Conservation (phyloP, 1,284 basidiomycete genomes). For the Psilocybe mexicana region DNA sequence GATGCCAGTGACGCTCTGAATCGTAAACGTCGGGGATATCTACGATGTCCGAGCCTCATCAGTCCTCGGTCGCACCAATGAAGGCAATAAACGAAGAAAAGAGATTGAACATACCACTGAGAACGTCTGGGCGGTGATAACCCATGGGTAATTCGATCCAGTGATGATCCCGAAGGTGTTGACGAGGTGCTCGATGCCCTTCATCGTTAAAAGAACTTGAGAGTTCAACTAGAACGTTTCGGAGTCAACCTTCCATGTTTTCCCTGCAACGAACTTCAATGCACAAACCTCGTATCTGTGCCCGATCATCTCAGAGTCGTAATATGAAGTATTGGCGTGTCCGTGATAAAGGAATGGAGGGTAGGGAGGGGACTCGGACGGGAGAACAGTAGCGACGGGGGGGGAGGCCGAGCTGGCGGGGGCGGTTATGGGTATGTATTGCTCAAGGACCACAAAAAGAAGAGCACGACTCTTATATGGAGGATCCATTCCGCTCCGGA, state of each 20-base stretch:
- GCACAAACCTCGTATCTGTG: slow-evolving; percentile 17
- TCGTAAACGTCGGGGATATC: slow-evolving; percentile 18
- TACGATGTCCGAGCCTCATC: neutral
- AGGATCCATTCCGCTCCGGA: no score
- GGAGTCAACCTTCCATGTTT: no score
- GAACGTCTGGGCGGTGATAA: slow-evolving; percentile 13
- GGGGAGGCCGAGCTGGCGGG: no score
- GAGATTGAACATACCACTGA: slow-evolving; percentile 12
- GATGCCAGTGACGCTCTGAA: slow-evolving; percentile 17
- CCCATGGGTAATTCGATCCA: slow-evolving; percentile 17
- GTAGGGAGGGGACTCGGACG: no score
- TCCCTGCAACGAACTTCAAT: no score
- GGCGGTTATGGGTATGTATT: no score
- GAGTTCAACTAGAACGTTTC: slow-evolving; percentile 7
- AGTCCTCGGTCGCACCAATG: neutral
- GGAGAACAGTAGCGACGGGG: no score
- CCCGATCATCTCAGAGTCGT: neutral
- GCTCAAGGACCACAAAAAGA: no score
- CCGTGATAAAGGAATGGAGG: no score
- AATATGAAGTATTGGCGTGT: no score
- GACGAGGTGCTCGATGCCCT: slow-evolving; percentile 17
- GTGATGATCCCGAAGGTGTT: slow-evolving; percentile 20
- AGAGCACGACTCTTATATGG: no score
- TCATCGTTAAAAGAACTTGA: slow-evolving; percentile 16
- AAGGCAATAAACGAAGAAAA: neutral